Conservation (phyloP, 1,139 yeast genomes). For the Sugiyamaella novakii region DNA sequence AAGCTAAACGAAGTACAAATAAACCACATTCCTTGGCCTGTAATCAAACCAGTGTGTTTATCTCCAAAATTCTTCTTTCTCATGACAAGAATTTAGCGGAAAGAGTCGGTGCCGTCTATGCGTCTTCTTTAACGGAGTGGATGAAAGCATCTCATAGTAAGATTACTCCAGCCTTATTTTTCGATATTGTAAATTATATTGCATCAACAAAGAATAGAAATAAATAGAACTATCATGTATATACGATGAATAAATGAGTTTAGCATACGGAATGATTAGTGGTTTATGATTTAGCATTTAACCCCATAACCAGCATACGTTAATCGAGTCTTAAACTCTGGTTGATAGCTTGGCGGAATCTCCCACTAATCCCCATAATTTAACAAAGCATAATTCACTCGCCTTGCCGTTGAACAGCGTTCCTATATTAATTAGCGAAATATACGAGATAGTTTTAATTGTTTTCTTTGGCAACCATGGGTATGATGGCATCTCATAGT, state of each 20-base stretch:
- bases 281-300: no score
- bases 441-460: no score
- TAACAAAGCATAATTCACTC: no score
- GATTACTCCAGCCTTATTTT: conserved; percentile 62
- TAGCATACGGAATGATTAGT: no score
- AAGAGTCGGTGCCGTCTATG: conserved; percentile 58
- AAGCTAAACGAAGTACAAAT: conserved; percentile 50
- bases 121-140: conserved; percentile 63
- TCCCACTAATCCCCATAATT: no score
- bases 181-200: conserved; percentile 82
- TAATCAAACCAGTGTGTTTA: conserved; percentile 61
- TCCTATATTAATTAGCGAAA: no score
- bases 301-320: no score
- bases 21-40: conserved; percentile 58
- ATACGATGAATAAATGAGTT: conserved; percentile 1
- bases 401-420: no score
- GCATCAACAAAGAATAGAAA: conserved; percentile 46
- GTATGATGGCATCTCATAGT: not conserved
- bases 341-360: no score
- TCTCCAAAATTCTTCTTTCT: conserved; percentile 56
- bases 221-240: conserved; percentile 16
- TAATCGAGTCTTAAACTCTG: no score
- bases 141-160: conserved; percentile 50
- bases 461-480: conserved; percentile 3
- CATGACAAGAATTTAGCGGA: conserved; percentile 31